Base-by-base conservation (phyloP, 2,329 filamentous ascomycete species). In the Talaromyces sp. region DNA sequence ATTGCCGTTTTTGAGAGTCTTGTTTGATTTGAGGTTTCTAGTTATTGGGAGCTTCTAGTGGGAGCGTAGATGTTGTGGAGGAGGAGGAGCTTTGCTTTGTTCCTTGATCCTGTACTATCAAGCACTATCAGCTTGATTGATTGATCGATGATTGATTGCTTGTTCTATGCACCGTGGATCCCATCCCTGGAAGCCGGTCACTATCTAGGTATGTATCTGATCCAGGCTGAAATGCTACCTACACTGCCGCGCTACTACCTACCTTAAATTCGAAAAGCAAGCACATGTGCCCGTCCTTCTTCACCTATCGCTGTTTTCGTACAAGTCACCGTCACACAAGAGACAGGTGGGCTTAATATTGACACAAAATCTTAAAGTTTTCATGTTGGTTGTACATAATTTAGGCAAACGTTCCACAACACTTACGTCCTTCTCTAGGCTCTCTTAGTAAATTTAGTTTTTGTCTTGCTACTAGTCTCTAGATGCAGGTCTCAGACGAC, bases 221-320 rank as follows among this genome's bases (percentile, higher is more conserved):
- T 56, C 53, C n/a, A 56, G 31, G 53, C 53, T 56, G 53, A 22
- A 53, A 56, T 56, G 31, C 31, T 36, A 56, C 53, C 31, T 36
- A 56, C 53, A 38, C 31, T 56, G n/a, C 19, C 13, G 29, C 27
- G 25, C 25, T 54, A 54, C 49, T 5, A 54, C 49, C 3, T 54
- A 54, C 51, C 51, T 34, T 54, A 54, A 36, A 34, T 13, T 54
- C 36, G 51, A 54, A n/a, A 54, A 13, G 17, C 29, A 11, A 11
- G 34, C 34, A 36, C 34, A 36, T 36, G 34, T 36, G 34, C 34
- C 3, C 34, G 11, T 15, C 34, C 34, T 36, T 34, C 29, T 34
- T 34, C 51, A 31, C 10, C 51, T 19, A 25, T 27, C 22, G 22
- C 22, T 49, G 45, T 27, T 27, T 27, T 49, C 22, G 25, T 53